Percentiles rank a stretch among this genome's conserved stretches.
phyloP scores from a whole-genome alignment of 345 rosid genomes.

The Zanthoxylum bungeanum region DNA sequence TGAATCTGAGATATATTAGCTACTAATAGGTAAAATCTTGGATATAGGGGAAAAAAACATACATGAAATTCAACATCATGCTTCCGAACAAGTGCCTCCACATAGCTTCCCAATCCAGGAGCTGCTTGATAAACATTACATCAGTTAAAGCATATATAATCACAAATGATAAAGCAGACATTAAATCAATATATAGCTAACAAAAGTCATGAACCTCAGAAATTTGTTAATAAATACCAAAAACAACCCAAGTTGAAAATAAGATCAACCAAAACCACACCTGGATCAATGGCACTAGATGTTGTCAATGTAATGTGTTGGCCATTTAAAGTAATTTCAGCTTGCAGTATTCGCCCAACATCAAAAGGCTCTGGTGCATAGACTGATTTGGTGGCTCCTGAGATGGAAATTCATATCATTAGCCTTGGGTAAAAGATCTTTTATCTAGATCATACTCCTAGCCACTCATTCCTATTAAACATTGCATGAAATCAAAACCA shows the following conservation, averaged over 20 bases:
- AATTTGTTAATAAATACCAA: background rate
- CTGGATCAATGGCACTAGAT: constrained; percentile 77
- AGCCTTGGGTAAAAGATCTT: background rate
- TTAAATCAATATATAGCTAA: too few relatives aligned
- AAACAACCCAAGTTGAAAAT: constrained; percentile 7
- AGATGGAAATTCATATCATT: constrained; percentile 16
- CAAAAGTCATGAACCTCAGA: background rate
- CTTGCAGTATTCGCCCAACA: constrained; percentile 73
- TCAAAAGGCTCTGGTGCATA: constrained; percentile 97
- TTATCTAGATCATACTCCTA: background rate
- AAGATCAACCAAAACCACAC: constrained; percentile 34
- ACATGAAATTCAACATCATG: constrained; percentile 91
- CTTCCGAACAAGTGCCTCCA: constrained; percentile 87
- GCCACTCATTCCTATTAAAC: background rate
- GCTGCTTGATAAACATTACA: constrained; percentile 46
- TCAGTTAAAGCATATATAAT: constrained; percentile 5
- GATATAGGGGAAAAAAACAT: constrained; percentile 25
- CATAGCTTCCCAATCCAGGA: constrained; percentile 95
- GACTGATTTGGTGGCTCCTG: constrained; percentile 89
- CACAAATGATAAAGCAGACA: constrained; percentile 1
- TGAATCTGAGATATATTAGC: background rate
- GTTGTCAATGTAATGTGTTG: constrained; percentile 55
- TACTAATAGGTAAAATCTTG: background rate
- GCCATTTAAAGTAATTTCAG: constrained; percentile 55
- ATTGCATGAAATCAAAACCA: background rate